Evolutionary conservation across 768 basidiomycete species (phyloP), one percentile per base, ranked within the genome.

Genomic region (Tulasnella sp.): DNA sequence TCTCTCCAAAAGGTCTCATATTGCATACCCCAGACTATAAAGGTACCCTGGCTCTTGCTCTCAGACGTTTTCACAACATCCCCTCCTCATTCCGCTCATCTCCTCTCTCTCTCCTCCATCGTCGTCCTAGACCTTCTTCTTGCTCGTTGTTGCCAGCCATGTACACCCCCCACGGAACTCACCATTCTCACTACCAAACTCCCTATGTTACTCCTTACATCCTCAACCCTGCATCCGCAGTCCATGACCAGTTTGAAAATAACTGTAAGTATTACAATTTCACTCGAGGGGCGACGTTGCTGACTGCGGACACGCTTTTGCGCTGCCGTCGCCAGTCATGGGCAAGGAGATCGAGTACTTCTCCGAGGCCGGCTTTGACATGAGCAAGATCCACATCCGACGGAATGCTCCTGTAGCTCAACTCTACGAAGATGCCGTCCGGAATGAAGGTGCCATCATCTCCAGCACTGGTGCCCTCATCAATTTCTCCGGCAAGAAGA

Each of bases 401-500:
- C 93, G 94, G 84, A 97, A 97, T 79, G 94, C 94, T 1, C 88
- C 94, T 29, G 90, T 91, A 58, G 94, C 96, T 0, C 88, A 91
- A 80, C 91, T 97, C 58, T 97, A 97, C 85, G 97, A 99, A 82
- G 97, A 99, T 81, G 97, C 97, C 80, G 91, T 99, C 86, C 91
- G 94, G 80, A 97, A 98, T 84, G 97, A 99, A 83, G 97, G 97
- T 77, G 97, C 97, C 80, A 93, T 99, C 86, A 93, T 99, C 85
- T 96, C 97, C 74, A 90, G 93, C 38, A 93, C 91, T 7, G 97
- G 97, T 72, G 96, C 97, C 25, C 86, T 99, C 81, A 99, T 99
- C 90, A 99, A 99, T 89, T 99, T 99, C 81, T 97, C 96, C 12
- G 97, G 97, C 37, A 99, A 98, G 88, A 99, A 99, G 88, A 99